Evolutionary conservation across 805 yeast genomes (phyloP), one percentile per base, ranked within the genome.

Genomic region (Teunomyces gatunensis): DNA sequence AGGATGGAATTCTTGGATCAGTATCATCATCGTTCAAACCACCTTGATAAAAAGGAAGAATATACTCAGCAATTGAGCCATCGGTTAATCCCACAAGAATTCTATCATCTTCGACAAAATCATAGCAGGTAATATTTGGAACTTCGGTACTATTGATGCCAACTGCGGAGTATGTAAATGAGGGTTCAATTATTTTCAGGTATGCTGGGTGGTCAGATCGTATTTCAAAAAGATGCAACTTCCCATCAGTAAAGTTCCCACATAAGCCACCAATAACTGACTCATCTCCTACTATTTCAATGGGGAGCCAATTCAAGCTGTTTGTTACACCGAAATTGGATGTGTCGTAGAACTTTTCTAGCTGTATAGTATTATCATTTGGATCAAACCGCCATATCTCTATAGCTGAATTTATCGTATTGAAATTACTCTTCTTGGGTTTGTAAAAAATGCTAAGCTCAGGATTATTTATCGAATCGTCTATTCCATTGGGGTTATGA

Each of bases 21-120:
- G 34, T 41, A 5, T 47, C 59, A 15, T 34, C 42, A 11, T 37
- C 25, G n/a, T 17, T 42, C 10, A 39, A 39, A 2, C 23, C 33
- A 11, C 28, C 37, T 2, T 39, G 45, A 17, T 33, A 39, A 28
- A 51, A 56, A 4, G 78, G 78, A 0, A 81, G 54, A 9, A 73
- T 67, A 48, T 74, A 83, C 56, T 84, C 89, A 0, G 81, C 83
- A 7, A 86, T 63, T 27, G 67, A 68, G 0, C 94, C 94, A 45
- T 79, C 76, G 2, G 71, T 61, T 4, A 80, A 74, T 0, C 91
- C 92, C 27, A 81, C 79, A 2, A 84, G 59, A 1, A 86, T 59
- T 10, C 58, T 67, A 2, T 68, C 65, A 4, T 69, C 55, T 7
- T 73, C 71, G 4, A 79, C 35, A 64, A 78, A 78, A 51, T 77